phyloP scores from a whole-genome alignment of 345 rosid species.

The Reutealis trisperma region DNA sequence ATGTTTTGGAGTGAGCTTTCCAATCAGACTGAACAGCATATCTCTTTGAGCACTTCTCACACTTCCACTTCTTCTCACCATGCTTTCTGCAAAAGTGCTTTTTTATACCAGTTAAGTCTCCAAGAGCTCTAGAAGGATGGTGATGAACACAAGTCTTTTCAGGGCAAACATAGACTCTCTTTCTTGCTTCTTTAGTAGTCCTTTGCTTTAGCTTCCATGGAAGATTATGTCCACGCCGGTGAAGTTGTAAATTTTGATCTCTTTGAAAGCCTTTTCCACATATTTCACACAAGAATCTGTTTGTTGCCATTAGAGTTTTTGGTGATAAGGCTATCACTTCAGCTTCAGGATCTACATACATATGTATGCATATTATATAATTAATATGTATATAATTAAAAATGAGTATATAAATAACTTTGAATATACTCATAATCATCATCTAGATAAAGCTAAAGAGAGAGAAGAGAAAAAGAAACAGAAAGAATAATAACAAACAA shows the following conservation, averaged over 20 bases:
- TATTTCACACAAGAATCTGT: constrained; percentile 91
- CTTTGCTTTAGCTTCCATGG: constrained; percentile 99
- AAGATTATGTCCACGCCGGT: constrained; percentile 90
- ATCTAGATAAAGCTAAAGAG: neutral
- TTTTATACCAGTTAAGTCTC: constrained; percentile 95
- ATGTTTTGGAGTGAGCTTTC: constrained; percentile 97
- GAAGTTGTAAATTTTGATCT: constrained; percentile 95
- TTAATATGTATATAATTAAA: too few species aligned
- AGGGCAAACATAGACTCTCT: constrained; percentile 93
- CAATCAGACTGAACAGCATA: constrained; percentile 98
- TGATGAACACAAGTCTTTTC: constrained; percentile 88
- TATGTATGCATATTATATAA: neutral
- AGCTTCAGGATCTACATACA: constrained; percentile 90
- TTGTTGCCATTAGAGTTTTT: constrained; percentile 96
- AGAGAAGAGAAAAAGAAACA: neutral
- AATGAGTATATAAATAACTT: neutral
- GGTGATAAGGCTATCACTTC: constrained; percentile 95
- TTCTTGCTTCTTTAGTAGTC: constrained; percentile 68
- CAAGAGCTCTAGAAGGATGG: constrained; percentile 90
- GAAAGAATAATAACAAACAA: neutral
- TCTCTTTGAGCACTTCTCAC: constrained; percentile 89
- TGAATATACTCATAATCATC: constrained; percentile 23
- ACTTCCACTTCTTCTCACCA: constrained; percentile 98
- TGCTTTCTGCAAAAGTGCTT: constrained; percentile 95
- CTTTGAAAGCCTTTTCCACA: constrained; percentile 98